A percentile compares a stretch with the other conserved stretches of the same genome.
Conservation (phyloP, 192 early-diverging fungal genomes). For the Backusella liffmaniae region DNA sequence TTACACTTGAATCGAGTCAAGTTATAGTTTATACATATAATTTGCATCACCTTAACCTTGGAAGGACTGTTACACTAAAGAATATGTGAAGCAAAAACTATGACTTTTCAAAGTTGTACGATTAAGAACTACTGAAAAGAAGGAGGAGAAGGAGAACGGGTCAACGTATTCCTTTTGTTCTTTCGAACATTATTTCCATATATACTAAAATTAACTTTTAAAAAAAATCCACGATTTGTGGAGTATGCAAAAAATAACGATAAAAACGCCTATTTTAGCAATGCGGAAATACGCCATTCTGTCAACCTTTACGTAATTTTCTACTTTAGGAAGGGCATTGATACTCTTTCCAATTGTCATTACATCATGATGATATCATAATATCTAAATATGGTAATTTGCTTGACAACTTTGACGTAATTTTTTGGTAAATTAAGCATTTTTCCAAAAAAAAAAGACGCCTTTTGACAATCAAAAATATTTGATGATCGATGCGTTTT, state of each 20-base stretch:
- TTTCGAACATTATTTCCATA: neutral
- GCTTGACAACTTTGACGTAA: neutral
- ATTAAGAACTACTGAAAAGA: neutral
- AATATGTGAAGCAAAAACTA: neutral
- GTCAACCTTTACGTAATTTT: neutral
- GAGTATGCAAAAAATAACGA: neutral
- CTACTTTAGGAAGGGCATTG: neutral
- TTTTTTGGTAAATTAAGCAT: neutral
- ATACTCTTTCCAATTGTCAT: neutral
- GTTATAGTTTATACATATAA: too few relatives aligned
- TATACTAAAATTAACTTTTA: neutral
- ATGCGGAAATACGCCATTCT: neutral
- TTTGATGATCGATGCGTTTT: neutral
- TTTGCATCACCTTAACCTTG: too few relatives aligned
- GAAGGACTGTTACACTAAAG: too few relatives aligned
- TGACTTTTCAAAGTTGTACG: neutral
- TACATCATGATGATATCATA: conserved; percentile 4
- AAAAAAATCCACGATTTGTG: neutral
- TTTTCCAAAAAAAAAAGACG: neutral
- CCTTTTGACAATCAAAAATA: neutral
- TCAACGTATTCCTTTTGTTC: neutral
- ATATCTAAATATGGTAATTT: neutral
- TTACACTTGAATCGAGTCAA: too few relatives aligned
- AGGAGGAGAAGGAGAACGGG: neutral
- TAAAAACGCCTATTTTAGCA: neutral